phyloP scores from a whole-genome alignment of 495 filamentous ascomycete species.

The Xylaria flabelliformis region DNA sequence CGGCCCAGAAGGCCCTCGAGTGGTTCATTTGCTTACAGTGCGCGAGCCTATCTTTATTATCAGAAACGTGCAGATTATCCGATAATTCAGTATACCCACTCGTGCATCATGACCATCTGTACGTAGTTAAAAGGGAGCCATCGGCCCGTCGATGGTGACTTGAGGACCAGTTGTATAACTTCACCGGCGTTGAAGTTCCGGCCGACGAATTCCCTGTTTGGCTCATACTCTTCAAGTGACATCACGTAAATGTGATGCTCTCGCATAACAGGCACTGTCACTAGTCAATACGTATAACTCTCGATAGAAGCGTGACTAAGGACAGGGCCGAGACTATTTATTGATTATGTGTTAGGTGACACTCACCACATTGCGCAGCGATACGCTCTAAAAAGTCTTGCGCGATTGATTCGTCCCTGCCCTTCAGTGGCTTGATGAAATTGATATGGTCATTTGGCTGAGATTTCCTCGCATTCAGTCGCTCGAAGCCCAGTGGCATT shows the following conservation, averaged over 20 bases:
- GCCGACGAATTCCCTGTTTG: conserved; percentile 76
- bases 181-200: conserved; percentile 89
- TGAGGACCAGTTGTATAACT: conserved; percentile 78
- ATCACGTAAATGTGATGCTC: conserved; percentile 69
- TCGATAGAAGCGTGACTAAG: not conserved
- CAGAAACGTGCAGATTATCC: conserved; percentile 1
- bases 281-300: conserved; percentile 21
- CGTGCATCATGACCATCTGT: conserved; percentile 88
- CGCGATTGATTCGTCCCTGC: conserved; percentile 61
- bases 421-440: conserved; percentile 77
- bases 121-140: conserved; percentile 81
- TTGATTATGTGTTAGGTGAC: not conserved
- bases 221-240: conserved; percentile 77
- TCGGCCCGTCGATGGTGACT: conserved; percentile 60
- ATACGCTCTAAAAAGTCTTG: conserved; percentile 77
- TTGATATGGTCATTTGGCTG: conserved; percentile 72
- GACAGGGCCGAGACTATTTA: too few relatives aligned
- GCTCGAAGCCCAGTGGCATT: conserved; percentile 73
- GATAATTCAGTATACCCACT: conserved; percentile 37
- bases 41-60: conserved; percentile 59
- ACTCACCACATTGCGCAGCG: conserved; percentile 72
- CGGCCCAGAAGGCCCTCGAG: conserved; percentile 72
- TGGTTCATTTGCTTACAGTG: conserved; percentile 90
- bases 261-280: conserved; percentile 71
- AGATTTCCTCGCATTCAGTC: conserved; percentile 68